Percentiles rank a stretch among this genome's conserved stretches.
Conservation (phyloP, 208 protist species). For the Balamuthia mandrillaris region DNA sequence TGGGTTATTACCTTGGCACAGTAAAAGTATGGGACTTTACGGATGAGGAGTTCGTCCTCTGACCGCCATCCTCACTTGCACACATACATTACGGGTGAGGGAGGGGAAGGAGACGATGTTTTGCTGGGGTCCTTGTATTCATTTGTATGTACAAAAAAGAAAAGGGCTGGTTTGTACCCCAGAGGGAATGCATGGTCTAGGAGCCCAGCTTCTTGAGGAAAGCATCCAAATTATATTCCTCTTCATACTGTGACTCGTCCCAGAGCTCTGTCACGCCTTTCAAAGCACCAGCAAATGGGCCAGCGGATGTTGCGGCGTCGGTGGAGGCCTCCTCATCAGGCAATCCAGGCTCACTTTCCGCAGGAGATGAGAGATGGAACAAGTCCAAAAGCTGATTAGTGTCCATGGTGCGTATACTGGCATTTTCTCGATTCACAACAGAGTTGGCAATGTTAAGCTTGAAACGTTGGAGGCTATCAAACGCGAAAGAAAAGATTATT, state of each 20-base stretch:
- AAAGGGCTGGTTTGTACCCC: no score
- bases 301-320: background rate
- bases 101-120: no score
- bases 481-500: background rate
- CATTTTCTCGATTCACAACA: constrained; percentile 75
- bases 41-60: no score
- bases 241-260: constrained; percentile 58
- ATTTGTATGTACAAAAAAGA: no score
- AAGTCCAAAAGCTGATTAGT: constrained; percentile 68
- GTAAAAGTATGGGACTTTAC: no score
- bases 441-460: constrained; percentile 76
- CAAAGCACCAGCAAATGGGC: constrained; percentile 1
- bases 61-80: no score
- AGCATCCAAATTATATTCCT: constrained; percentile 52
- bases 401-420: constrained; percentile 60
- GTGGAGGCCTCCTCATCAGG: background rate
- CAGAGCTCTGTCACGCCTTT: constrained; percentile 54
- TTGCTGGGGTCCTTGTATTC: no score
- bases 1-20: no score
- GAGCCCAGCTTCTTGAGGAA: no score
- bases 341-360: background rate
- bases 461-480: constrained; percentile 69
- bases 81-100: no score
- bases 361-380: constrained; percentile 33
- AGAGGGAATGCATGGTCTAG: no score